These are phyloP conservation scores for Suhomyces yuchorum DNA, from an alignment of 1,139 yeast species.

Conservation along the genomic window DNA sequence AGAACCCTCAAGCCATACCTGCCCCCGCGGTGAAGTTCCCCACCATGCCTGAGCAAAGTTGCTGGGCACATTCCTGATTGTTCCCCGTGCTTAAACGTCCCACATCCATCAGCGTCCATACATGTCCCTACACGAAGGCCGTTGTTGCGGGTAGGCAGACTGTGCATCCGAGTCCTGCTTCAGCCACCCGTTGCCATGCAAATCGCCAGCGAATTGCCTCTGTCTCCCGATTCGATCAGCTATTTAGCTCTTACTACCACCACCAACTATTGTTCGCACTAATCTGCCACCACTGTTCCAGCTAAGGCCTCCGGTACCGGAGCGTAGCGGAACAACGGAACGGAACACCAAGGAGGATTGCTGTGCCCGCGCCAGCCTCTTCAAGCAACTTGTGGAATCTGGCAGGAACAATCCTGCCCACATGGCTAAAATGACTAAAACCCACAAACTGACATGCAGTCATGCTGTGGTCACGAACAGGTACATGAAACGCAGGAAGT, in stretches of 20 bases:
- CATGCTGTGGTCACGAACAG: background rate
- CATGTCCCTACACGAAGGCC: no score
- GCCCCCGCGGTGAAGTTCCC: no score
- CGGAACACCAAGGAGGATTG: background rate
- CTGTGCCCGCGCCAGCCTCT: background rate
- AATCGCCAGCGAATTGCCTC: no score
- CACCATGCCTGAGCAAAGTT: no score
- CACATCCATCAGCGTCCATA: no score
- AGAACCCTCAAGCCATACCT: no score
- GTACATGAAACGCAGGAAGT: background rate
- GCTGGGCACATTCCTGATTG: no score
- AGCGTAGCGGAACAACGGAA: background rate
- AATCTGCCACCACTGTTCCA: no score
- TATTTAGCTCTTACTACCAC: background rate
- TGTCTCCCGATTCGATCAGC: background rate
- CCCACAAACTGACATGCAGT: background rate
- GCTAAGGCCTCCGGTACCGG: background rate
- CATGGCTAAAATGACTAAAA: slow-evolving; percentile 4
- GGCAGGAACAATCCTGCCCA: background rate
- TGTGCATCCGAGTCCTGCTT: background rate
- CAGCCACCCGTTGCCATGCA: background rate
- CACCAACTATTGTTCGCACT: no score
- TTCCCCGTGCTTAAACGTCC: no score
- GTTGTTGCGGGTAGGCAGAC: no score
- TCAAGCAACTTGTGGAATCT: slow-evolving; percentile 1